Conservation (phyloP, 106 monocot species). For the Apostasia ramifera region DNA sequence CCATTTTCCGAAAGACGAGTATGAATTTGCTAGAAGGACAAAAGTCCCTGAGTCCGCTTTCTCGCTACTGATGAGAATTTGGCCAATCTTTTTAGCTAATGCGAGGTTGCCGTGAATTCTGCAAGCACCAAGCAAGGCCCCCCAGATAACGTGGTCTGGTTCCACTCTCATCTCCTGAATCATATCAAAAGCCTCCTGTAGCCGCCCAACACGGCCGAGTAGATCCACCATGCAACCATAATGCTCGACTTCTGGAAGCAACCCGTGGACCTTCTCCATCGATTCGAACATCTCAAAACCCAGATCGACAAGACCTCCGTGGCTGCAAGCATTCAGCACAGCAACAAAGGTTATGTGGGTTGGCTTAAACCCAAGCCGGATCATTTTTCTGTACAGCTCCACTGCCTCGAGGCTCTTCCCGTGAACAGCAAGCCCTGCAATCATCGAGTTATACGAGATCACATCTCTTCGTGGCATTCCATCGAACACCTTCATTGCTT, state of each 20-base stretch:
- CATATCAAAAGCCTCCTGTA: conserved; percentile 34
- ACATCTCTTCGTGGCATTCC: conserved; percentile 22
- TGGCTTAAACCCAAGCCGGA: conserved; percentile 15
- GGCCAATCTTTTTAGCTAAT: conserved; percentile 24
- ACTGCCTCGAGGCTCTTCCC: conserved; percentile 36
- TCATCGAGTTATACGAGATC: conserved; percentile 49
- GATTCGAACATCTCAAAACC: conserved; percentile 30
- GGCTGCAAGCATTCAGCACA: conserved; percentile 39
- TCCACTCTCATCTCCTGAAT: conserved; percentile 31
- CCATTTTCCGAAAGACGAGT: conserved; percentile 40
- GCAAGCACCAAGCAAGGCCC: conserved; percentile 36
- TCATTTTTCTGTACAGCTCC: conserved; percentile 23
- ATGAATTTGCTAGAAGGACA: conserved; percentile 33
- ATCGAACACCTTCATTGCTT: conserved; percentile 27
- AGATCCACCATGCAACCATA: no score
- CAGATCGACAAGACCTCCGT: conserved; percentile 30
- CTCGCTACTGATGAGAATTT: conserved; percentile 19
- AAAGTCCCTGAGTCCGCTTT: conserved; percentile 38
- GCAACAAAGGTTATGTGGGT: conserved; percentile 21
- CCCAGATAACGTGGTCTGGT: conserved; percentile 49
- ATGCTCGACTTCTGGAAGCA: conserved; percentile 16
- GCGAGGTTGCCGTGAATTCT: conserved; percentile 26
- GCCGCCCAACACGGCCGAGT: conserved; percentile 8
- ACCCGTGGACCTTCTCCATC: conserved; percentile 16
- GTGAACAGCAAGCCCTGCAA: conserved; percentile 33